phyloP scores from a whole-genome alignment of 345 rosid genomes.

The Euclidium syriacum region DNA sequence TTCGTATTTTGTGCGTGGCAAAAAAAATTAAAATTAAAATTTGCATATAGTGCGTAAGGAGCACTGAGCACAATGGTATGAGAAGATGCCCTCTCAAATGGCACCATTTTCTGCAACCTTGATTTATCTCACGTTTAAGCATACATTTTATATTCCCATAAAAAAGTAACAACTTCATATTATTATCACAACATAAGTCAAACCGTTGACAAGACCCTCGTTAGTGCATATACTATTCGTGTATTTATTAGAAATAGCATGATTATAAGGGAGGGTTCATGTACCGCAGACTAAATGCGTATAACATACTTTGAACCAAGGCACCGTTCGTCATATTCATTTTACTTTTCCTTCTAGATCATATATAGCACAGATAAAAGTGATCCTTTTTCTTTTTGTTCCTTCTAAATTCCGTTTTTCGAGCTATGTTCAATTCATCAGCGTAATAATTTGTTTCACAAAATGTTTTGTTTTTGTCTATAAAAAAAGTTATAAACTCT shows the following conservation, averaged over 20 bases:
- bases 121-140: not conserved
- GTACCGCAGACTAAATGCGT: constrained; percentile 26
- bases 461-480: not conserved
- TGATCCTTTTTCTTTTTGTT: constrained; percentile 15
- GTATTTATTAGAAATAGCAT: not conserved
- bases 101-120: constrained; percentile 6
- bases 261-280: constrained; percentile 18
- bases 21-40: not conserved
- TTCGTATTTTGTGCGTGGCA: too few relatives aligned
- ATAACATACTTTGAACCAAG: constrained; percentile 32
- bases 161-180: not conserved
- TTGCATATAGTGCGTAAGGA: not conserved
- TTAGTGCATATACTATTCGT: constrained; percentile 17
- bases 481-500: not conserved
- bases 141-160: not conserved
- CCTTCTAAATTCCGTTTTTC: constrained; percentile 7
- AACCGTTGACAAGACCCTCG: constrained; percentile 25
- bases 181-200: constrained; percentile 30
- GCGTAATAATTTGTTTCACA: not conserved
- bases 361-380: not conserved
- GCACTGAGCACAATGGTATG: constrained; percentile 13
- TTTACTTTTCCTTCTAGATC: constrained; percentile 14
- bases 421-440: constrained; percentile 29
- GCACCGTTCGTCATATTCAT: constrained; percentile 25
- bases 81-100: constrained; percentile 3